Conservation (phyloP, 805 yeast species). For the Schizosaccharomyces osmophilus region DNA sequence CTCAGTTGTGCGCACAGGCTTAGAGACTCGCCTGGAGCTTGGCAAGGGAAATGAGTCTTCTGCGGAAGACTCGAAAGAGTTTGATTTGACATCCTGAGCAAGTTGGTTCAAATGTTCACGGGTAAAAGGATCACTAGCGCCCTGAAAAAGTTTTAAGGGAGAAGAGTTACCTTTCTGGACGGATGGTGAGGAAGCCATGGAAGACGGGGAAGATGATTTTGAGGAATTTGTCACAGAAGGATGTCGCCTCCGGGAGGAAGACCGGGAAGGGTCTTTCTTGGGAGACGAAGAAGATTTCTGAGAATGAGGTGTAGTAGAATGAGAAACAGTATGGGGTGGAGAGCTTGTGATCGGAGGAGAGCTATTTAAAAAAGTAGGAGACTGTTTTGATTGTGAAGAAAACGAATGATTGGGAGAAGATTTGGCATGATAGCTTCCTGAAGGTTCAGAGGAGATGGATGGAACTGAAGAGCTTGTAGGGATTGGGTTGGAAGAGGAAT, state of each 20-base stretch:
- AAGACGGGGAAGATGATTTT: not conserved
- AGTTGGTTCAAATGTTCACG: not conserved
- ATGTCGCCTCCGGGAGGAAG: no score
- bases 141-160: constrained; percentile 1
- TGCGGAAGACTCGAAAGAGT: not conserved
- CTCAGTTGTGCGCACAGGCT: not conserved
- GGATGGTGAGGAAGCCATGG: not conserved
- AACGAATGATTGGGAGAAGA: no score
- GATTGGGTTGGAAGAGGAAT: not conserved
- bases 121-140: not conserved
- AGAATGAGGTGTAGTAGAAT: no score
- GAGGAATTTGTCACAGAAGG: not conserved
- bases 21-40: not conserved
- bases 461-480: no score
- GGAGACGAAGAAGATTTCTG: no score
- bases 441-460: no score
- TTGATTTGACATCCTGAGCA: not conserved
- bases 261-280: no score
- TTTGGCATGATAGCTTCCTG: no score
- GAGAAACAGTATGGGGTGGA: no score
- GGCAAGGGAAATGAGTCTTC: not conserved
- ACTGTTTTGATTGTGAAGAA: no score
- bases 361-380: no score
- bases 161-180: not conserved
- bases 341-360: no score